These are phyloP conservation scores for Colletotrichum destructivum DNA, from an alignment of 2,329 filamentous ascomycete genomes.

Conservation along the genomic window DNA sequence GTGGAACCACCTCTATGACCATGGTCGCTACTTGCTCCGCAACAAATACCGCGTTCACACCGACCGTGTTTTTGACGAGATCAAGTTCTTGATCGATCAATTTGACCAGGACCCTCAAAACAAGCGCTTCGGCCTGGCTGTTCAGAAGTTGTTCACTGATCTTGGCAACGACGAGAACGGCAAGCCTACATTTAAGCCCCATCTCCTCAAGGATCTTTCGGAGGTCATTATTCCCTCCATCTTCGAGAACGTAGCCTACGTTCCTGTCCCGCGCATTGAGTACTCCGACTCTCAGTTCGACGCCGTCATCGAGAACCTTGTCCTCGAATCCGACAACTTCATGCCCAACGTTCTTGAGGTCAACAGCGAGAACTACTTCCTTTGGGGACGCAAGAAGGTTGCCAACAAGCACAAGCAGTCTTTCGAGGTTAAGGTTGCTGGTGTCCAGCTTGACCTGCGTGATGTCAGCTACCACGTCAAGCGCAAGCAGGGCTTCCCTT, in stretches of 20 bases:
- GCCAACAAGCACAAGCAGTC: slow-evolving; percentile 83
- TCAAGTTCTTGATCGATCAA: slow-evolving; percentile 90
- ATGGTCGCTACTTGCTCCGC: slow-evolving; percentile 88
- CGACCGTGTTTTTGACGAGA: slow-evolving; percentile 87
- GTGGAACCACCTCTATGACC: slow-evolving; percentile 89
- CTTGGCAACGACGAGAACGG: slow-evolving; percentile 91
- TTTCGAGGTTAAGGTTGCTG: slow-evolving; percentile 86
- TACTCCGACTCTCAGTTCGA: slow-evolving; percentile 89
- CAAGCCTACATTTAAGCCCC: slow-evolving; percentile 91
- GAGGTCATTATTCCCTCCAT: slow-evolving; percentile 88
- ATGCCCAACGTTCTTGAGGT: slow-evolving; percentile 94
- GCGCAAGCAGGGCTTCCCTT: slow-evolving; percentile 93
- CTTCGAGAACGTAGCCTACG: slow-evolving; percentile 89
- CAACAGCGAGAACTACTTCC: slow-evolving; percentile 92
- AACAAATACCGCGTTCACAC: slow-evolving; percentile 91
- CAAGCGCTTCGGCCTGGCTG: slow-evolving; percentile 80
- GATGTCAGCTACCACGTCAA: slow-evolving; percentile 97
- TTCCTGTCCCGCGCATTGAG: slow-evolving; percentile 95
- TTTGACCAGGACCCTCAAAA: slow-evolving; percentile 93
- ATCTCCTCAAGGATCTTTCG: slow-evolving; percentile 89
- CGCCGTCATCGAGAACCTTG: slow-evolving; percentile 92
- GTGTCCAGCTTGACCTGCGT: slow-evolving; percentile 91
- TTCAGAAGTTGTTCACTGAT: slow-evolving; percentile 88
- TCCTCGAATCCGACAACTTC: slow-evolving; percentile 96
- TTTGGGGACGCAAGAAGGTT: slow-evolving; percentile 92